Percentiles rank a stretch among this genome's conserved stretches.
Conservation (phyloP, 2,329 filamentous ascomycete species). For the Geosmithia putterillii region DNA sequence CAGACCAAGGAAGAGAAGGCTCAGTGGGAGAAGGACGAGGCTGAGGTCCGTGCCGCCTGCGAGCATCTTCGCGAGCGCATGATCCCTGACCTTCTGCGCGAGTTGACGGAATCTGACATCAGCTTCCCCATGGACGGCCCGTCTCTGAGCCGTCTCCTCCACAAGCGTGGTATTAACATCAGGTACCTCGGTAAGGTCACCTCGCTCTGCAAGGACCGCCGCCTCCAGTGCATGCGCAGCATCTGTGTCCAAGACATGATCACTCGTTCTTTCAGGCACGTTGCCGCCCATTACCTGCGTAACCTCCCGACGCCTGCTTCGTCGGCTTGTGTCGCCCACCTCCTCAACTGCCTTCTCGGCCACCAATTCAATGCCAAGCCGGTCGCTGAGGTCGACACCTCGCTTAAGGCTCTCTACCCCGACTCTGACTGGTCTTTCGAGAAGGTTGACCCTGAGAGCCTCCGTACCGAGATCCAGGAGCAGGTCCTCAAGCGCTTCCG, state of each 20-base stretch:
- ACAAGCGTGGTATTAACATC: conserved; percentile 95
- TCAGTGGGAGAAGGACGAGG: conserved; percentile 72
- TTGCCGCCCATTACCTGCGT: conserved; percentile 67
- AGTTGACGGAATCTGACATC: conserved; percentile 83
- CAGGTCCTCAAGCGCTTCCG: conserved; percentile 67
- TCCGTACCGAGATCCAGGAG: conserved; percentile 57
- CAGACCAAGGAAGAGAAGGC: conserved; percentile 85
- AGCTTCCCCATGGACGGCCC: conserved; percentile 98
- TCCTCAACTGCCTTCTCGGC: conserved; percentile 89
- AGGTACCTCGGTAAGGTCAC: conserved; percentile 87
- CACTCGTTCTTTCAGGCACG: conserved; percentile 89
- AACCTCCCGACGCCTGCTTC: conserved; percentile 69
- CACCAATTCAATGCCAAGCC: conserved; percentile 65
- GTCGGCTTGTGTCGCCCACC: conserved; percentile 68
- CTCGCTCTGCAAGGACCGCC: conserved; percentile 47
- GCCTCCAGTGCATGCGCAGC: conserved; percentile 64
- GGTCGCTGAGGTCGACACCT: conserved; percentile 61
- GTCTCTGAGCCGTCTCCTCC: conserved; percentile 75
- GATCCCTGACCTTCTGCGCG: conserved; percentile 75
- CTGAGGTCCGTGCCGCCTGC: conserved; percentile 76
- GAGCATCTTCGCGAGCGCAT: conserved; percentile 62
- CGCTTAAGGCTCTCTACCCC: conserved; percentile 63
- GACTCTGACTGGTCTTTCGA: conserved; percentile 77
- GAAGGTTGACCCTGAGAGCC: conserved; percentile 58
- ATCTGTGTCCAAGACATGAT: conserved; percentile 88